phyloP scores from a whole-genome alignment of 73 alveolate species.

The Paramecium sexaurelia region DNA sequence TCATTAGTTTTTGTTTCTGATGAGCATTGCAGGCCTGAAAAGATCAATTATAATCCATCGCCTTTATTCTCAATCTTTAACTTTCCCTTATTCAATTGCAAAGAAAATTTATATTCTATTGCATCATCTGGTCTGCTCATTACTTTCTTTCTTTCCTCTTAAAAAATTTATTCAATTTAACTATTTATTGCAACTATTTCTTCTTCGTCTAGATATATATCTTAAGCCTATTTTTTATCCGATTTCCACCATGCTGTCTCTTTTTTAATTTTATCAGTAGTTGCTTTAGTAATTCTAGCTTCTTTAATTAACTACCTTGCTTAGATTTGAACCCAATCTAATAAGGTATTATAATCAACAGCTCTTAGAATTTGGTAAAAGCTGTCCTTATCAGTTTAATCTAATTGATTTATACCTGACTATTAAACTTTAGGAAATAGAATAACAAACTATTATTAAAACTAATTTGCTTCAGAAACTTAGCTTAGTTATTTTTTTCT shows the following conservation, averaged over 20 bases:
- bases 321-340: slow-evolving; percentile 41
- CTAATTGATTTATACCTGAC: not conserved
- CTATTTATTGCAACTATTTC: not conserved
- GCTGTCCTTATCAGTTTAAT: not conserved
- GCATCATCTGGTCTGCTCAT: not conserved
- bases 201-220: not conserved
- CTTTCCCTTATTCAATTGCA: not conserved
- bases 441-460: not conserved
- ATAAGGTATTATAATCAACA: not conserved
- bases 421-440: not conserved
- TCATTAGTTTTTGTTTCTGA: slow-evolving; percentile 20
- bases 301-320: slow-evolving; percentile 16
- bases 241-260: slow-evolving; percentile 50
- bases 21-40: not conserved
- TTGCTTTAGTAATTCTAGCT: not conserved
- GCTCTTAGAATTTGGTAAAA: not conserved
- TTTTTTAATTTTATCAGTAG: not conserved
- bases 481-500: slow-evolving; percentile 15
- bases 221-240: slow-evolving; percentile 29
- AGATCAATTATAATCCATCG: slow-evolving; percentile 48
- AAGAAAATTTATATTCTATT: not conserved
- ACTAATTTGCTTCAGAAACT: not conserved
- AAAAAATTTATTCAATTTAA: slow-evolving; percentile 15
- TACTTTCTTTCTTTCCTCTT: slow-evolving; percentile 53
- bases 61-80: not conserved